phyloP scores from a whole-genome alignment of 192 early-diverging fungal species.

The Hyaloraphidium curvatum region DNA sequence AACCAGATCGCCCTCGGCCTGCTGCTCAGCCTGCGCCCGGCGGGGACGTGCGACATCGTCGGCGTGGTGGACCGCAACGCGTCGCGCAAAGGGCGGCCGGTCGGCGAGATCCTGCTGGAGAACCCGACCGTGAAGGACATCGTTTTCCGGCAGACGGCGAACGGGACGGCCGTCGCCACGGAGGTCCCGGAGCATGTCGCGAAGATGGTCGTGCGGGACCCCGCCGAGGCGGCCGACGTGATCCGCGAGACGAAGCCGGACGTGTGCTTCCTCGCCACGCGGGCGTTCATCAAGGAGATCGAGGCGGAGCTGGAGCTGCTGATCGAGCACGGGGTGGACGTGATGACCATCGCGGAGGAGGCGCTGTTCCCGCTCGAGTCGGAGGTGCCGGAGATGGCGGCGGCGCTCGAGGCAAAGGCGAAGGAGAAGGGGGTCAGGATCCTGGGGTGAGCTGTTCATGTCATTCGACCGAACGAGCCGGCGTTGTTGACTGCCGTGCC shows the following conservation, averaged over 20 bases:
- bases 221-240: background rate
- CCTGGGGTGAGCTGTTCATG: background rate
- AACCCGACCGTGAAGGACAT: background rate
- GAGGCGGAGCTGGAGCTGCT: background rate
- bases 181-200: background rate
- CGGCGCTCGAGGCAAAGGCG: background rate
- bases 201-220: background rate
- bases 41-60: background rate
- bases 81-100: background rate
- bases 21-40: background rate
- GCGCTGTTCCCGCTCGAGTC: background rate
- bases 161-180: background rate
- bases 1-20: conserved; percentile 1
- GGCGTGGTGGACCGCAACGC: background rate
- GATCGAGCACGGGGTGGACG: background rate
- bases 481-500: background rate
- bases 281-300: conserved; percentile 1
- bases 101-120: background rate
- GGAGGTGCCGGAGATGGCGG: background rate
- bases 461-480: background rate
- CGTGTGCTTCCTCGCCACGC: background rate
- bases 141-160: background rate
- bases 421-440: background rate
- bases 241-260: background rate
- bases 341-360: background rate